Base-by-base conservation (phyloP, 768 basidiomycete genomes). In the Tricholomella constricta region DNA sequence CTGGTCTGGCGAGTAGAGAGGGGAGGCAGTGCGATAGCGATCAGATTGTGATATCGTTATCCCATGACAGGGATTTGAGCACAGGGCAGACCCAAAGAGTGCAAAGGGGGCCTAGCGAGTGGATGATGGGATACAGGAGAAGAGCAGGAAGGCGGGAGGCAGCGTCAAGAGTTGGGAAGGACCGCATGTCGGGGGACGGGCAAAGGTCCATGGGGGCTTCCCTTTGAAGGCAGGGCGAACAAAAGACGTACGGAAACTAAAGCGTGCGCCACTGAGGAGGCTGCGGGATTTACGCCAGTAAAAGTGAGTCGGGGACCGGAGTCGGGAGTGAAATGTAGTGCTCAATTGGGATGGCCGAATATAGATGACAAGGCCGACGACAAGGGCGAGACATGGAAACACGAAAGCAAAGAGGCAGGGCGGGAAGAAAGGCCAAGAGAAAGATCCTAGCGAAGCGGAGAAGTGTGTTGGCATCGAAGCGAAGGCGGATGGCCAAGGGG, bases 201-300 rank as follows among this genome's bases (percentile, higher is more conserved):
- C n/a, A n/a, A n/a, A n/a, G n/a, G n/a, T n/a, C n/a, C 42, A 43
- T n/a, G 19, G 31, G 14, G 31, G 31, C 14, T 2, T 4, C 10
- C 3, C 10, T 14, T 32, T 10, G 29, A 31, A 31, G 29, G 29
- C 29, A 11, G 11, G 3, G 35, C 34, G 15, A 22, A 36, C 17
- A n/a, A n/a, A n/a, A n/a, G n/a, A n/a, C n/a, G n/a, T n/a, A n/a
- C n/a, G n/a, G n/a, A n/a, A n/a, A n/a, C n/a, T n/a, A n/a, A n/a
- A n/a, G n/a, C n/a, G n/a, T n/a, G n/a, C n/a, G n/a, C n/a, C n/a
- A n/a, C n/a, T n/a, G n/a, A n/a, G n/a, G n/a, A n/a, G n/a, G 34
- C 3, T 37, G 55, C 50, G 60, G 60, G 60, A 61, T 58, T 61
- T 61, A 55, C 60, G 60, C 60, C 60, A 46, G 55, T 49, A 54